Evolutionary conservation across 345 rosid genomes (phyloP).

Genomic region (Euphorbia peplus): DNA sequence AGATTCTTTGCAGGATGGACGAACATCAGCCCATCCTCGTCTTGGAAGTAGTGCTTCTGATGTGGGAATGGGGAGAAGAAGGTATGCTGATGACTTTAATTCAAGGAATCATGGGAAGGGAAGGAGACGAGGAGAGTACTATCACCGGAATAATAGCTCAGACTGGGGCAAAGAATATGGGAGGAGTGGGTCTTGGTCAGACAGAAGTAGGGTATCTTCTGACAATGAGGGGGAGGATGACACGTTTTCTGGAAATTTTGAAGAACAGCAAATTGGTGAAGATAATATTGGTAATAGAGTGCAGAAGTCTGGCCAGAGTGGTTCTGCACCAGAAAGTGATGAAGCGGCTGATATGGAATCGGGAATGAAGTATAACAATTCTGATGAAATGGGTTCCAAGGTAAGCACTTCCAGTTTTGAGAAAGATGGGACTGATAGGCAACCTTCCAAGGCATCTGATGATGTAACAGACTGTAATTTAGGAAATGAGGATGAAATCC

Average conservation of each 20-base stretch:
- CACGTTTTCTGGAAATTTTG: slow-evolving; percentile 43
- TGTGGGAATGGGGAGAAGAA: slow-evolving; percentile 48
- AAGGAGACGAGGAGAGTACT: slow-evolving; percentile 60
- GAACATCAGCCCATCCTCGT: slow-evolving; percentile 52
- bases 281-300: slow-evolving; percentile 44
- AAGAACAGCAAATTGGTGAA: slow-evolving; percentile 55
- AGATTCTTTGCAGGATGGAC: slow-evolving; percentile 39
- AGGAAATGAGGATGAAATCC: slow-evolving; percentile 38
- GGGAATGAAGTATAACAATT: slow-evolving; percentile 38
- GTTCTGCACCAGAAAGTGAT: slow-evolving; percentile 40
- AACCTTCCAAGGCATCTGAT: slow-evolving; percentile 43
- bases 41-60: slow-evolving; percentile 46
- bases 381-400: slow-evolving; percentile 54
- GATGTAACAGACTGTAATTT: slow-evolving; percentile 31
- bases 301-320: slow-evolving; percentile 48
- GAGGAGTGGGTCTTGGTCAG: slow-evolving; percentile 73
- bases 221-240: slow-evolving; percentile 54
- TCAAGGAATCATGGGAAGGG: slow-evolving; percentile 53
- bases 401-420: slow-evolving; percentile 44
- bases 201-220: slow-evolving; percentile 47
- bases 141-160: slow-evolving; percentile 39
- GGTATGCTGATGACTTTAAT: slow-evolving; percentile 57
- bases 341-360: slow-evolving; percentile 53
- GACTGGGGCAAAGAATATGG: slow-evolving; percentile 70
- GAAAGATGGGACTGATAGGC: slow-evolving; percentile 46